Evolutionary conservation across 1,284 basidiomycete genomes (phyloP), one percentile per base, ranked within the genome.

Genomic region (Leccinum ponderosum): DNA sequence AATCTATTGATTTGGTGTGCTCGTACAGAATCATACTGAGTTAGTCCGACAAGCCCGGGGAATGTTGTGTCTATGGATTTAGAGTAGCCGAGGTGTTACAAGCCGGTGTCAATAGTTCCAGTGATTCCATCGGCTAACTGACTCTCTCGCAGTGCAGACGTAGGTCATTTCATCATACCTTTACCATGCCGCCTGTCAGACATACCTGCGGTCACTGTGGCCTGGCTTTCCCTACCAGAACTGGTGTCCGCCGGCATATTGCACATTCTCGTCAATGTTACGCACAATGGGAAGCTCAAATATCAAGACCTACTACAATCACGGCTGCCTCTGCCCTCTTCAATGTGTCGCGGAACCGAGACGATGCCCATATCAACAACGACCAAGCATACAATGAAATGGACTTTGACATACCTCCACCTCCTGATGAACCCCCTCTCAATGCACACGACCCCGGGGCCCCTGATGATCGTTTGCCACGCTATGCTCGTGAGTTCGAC

Each of bases 171-270:
- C 31, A 33, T 33, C 31, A 33, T 35, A 37, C 35, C 42, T 7
- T 22, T 47, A 20, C 44, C n/a, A 47, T 47, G 44, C 44, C 44
- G 17, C 44, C 44, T 47, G 44, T 47, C 3, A 47, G 4, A 17
- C 11, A 51, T 51, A 15, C 48, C 22, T 62, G 60, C 6, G 33
- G 1, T 14, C 53, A 44, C 27, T 62, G 61, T 42, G 12, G 25
- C n/a, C 56, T 50, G 20, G 15, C 31, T 7, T 22, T 62, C 9
- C 42, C 20, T 22, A 42, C 62, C n/a, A 1, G 9, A 2, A 47
- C 55, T 20, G 35, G 55, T 48, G 42, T 63, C 14, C 52, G 17
- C 27, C 25, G 6, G 29, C 59, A 62, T 35, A 62, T 62, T 1
- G 31, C 52, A 17, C 27, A 48, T 27, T 27, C 17, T 4, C 12